These are phyloP conservation scores for Crucihimalaya himalaica DNA, from an alignment of 345 rosid genomes.

Conservation along the genomic window DNA sequence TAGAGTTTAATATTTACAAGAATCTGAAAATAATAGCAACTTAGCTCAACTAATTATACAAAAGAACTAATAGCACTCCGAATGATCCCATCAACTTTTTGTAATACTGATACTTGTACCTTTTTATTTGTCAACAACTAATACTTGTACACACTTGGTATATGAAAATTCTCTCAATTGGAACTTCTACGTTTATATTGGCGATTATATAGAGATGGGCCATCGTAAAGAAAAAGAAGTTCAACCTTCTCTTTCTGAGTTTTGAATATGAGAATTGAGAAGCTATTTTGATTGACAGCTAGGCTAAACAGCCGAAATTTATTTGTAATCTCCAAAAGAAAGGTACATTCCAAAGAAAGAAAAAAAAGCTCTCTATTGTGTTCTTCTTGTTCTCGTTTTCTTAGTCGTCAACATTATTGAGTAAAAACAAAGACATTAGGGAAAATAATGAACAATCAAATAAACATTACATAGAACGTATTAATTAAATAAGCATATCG, in stretches of 20 bases:
- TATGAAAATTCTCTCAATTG: neutral
- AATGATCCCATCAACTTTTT: neutral
- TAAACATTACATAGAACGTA: slow-evolving; percentile 28
- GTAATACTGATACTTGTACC: neutral
- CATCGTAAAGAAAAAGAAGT: neutral
- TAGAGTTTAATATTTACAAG: too few species aligned
- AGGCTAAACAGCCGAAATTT: neutral
- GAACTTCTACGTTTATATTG: neutral
- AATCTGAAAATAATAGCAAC: too few species aligned
- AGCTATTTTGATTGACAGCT: neutral
- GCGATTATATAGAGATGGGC: neutral
- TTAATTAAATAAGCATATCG: slow-evolving; percentile 20
- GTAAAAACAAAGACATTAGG: slow-evolving; percentile 13
- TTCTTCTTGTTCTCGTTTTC: slow-evolving; percentile 19
- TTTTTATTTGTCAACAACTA: too few species aligned
- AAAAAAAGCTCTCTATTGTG: neutral
- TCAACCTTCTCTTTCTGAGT: neutral
- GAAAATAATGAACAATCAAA: slow-evolving; percentile 20
- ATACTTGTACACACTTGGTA: neutral
- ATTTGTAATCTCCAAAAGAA: neutral
- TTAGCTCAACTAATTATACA: too few species aligned
- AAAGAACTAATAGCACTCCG: too few species aligned
- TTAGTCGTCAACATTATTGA: slow-evolving; percentile 19
- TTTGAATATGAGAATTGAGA: neutral
- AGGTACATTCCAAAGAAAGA: neutral